Evolutionary conservation across 495 filamentous ascomycete species (phyloP).

Genomic region (Xylaria scruposa): DNA sequence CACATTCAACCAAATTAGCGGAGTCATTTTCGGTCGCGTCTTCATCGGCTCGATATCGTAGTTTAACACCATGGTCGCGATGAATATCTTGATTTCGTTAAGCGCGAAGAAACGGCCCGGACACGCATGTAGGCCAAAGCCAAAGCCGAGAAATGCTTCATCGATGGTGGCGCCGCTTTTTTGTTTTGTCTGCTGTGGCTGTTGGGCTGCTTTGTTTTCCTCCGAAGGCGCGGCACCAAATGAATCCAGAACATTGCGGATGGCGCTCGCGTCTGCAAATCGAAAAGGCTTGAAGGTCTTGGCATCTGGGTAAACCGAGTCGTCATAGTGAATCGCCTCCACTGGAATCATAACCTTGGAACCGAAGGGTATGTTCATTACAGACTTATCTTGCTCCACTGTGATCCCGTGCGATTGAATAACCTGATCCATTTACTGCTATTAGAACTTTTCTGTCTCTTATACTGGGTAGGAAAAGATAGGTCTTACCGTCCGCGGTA

Average conservation of each 20-base stretch:
- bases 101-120: conserved; percentile 50
- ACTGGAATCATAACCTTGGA: conserved; percentile 25
- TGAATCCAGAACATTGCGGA: background rate
- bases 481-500: conserved; percentile 27
- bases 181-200: conserved; percentile 28
- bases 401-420: conserved; percentile 11
- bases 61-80: conserved; percentile 43
- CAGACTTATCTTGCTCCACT: conserved; percentile 22
- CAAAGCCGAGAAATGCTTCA: conserved; percentile 40
- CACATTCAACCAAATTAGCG: background rate
- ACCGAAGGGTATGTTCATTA: conserved; percentile 26
- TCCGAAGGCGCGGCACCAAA: background rate
- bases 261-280: conserved; percentile 7
- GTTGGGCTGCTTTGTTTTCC: background rate
- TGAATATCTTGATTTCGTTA: conserved; percentile 47
- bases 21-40: background rate
- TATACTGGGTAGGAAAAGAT: background rate
- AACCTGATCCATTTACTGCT: background rate
- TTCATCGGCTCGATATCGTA: conserved; percentile 38
- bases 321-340: conserved; percentile 27
- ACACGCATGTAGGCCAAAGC: conserved; percentile 40
- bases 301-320: conserved; percentile 28
- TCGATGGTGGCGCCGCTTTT: conserved; percentile 38
- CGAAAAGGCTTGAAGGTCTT: conserved; percentile 29
- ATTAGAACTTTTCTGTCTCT: background rate